Evolutionary conservation across 768 basidiomycete species (phyloP), one percentile per base, ranked within the genome.

Genomic region (Antrodiella citrinella): DNA sequence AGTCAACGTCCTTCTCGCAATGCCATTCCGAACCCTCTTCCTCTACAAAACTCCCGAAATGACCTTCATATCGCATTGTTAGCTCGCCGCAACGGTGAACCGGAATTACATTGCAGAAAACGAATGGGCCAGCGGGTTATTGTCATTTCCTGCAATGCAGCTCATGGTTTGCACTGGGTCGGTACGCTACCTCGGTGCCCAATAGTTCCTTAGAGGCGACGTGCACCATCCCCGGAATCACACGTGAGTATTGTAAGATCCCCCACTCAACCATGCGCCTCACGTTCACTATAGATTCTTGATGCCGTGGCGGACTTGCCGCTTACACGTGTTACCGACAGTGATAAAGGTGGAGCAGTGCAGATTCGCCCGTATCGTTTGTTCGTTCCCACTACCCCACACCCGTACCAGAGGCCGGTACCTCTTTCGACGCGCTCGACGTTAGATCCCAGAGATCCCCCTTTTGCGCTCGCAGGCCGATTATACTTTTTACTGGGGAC

Each of bases 251-350:
- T 15, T 35, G 30, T 35, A 7, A 35, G 30, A 15, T 35, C 15
- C 30, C 15, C 30, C 7, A 35, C 7, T 35, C n/a, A n/a, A n/a
- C 30, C 30, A 35, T 15, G 30, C 30, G 30, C 7, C 30, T 35
- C 7, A 35, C 30, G 30, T 7, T 15, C 30, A 7, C 30, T 15
- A n/a, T 35, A 35, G 30, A 35, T 7, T 35, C 30, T 35, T 15
- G 30, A 35, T 35, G 30, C 15, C 30, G 30, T 35, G 30, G 30
- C 30, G 30, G 45, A 24, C 49, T 50, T 26, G 23, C 49, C 42
- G 24, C 26, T 20, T 44, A 26, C 49, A 44, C 49, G 49, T 50
- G 49, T 50, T 44, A 22, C 30, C 30, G 15, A 35, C 15, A 42
- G 24, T 45, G 49, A 50, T 50, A 50, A 50, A 44, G n/a, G n/a